Evolutionary conservation across 257 asterid species (phyloP), one percentile per base, ranked within the genome.

Genomic region (Cynanchum wilfordii): DNA sequence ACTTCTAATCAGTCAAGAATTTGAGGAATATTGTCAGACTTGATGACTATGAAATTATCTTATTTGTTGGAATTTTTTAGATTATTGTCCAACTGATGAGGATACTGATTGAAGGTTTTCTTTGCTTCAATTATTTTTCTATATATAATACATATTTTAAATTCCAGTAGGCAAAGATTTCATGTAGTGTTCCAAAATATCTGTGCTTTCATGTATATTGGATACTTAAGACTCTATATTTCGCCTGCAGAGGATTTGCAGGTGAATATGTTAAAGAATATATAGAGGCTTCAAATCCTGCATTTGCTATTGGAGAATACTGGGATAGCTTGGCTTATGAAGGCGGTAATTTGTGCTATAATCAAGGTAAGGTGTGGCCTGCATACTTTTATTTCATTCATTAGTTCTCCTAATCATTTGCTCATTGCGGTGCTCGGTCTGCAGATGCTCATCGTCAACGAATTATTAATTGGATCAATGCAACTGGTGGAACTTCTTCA

Each of bases 371-470:
- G 78, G n/a, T 13, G 20, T 64, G 57, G 51, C 13, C 45, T 54
- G 49, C 4, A 29, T 40, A 27, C 56, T 19, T 33, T 22, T 44
- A 33, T 29, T 78, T 54, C 55, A 27, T 50, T 70, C 52, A 10
- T 13, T 29, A 8, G 3, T 30, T 60, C 38, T 47, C 49, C 47
- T 63, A 25, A 17, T n/a, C 12, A 47, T 30, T 66, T 67, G 16
- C 45, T 40, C 73, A 33, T 52, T 15, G 50, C 74, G 55, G 22
- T 33, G 0, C 4, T 60, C 25, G 16, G 33, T 17, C 30, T 72
- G 71, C 77, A 83, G 90, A 86, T 84, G 86, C 87, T 73, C 90
- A 86, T 78, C 87, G 90, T 67, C 90, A 86, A 63, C 82, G 88
- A 65, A 86, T 86, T 72, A 74, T 86, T 75, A 81, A 84, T 76